phyloP scores from a whole-genome alignment of 2,329 filamentous ascomycete genomes.

The Sclerotiophoma versabilis region DNA sequence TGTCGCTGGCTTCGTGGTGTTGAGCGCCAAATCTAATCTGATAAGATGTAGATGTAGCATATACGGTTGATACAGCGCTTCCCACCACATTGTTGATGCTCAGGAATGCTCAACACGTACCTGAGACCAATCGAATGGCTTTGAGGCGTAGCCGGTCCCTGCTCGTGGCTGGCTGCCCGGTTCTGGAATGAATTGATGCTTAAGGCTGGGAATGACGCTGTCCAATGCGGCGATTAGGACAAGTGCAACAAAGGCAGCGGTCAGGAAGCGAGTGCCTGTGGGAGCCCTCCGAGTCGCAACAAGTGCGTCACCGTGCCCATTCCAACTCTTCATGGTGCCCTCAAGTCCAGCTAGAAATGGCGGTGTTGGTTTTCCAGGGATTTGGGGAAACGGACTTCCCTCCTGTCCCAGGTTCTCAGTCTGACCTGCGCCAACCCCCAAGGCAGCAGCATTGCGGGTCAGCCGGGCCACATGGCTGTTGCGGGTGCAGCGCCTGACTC shows the following conservation, averaged over 20 bases:
- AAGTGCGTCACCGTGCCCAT: slow-evolving; percentile 17
- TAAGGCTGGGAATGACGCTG: slow-evolving; percentile 25
- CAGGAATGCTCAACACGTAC: slow-evolving; percentile 27
- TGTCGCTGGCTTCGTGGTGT: neutral
- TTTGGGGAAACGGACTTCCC: neutral
- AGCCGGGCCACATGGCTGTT: slow-evolving; percentile 6
- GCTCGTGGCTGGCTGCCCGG: slow-evolving; percentile 3
- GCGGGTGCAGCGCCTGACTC: slow-evolving; percentile 15
- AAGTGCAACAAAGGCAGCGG: slow-evolving; percentile 25
- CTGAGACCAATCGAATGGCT: slow-evolving; percentile 32
- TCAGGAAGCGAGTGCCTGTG: slow-evolving; percentile 19
- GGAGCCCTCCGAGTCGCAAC: slow-evolving; percentile 16
- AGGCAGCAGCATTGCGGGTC: slow-evolving; percentile 16
- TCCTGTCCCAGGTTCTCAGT: neutral
- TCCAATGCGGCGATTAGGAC: slow-evolving; percentile 28
- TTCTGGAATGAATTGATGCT: slow-evolving; percentile 13
- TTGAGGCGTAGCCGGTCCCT: slow-evolving; percentile 1
- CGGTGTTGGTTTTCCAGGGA: slow-evolving; percentile 3
- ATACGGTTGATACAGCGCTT: neutral
- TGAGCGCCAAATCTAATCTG: neutral
- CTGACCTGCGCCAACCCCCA: neutral
- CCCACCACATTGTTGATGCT: slow-evolving; percentile 3
- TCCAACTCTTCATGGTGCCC: slow-evolving; percentile 34
- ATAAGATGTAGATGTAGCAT: slow-evolving; percentile 9
- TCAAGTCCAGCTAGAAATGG: slow-evolving; percentile 2